Evolutionary conservation across 352 stramenopile genomes (phyloP).

Genomic region (Phytophthora tentaculata): DNA sequence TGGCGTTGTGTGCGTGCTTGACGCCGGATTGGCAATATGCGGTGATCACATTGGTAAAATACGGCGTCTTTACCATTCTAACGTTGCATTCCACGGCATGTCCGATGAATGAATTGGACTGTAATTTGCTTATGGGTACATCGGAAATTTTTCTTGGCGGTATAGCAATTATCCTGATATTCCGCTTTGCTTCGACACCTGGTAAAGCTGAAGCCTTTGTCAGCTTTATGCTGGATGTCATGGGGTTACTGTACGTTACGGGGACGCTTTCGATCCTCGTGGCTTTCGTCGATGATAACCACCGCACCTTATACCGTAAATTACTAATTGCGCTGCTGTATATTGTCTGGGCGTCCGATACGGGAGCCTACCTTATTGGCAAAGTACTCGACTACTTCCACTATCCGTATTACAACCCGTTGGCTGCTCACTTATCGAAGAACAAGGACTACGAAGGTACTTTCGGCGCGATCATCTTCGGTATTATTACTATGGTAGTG

Average conservation of each 20-base stretch:
- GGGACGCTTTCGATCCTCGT: conserved; percentile 56
- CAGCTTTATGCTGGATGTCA: conserved; percentile 53
- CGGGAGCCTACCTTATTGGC: conserved; percentile 93
- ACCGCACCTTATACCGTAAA: conserved; percentile 54
- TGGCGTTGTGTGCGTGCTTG: conserved; percentile 49
- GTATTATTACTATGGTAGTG: conserved; percentile 84
- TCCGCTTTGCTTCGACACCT: conserved; percentile 43
- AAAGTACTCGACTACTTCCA: conserved; percentile 86
- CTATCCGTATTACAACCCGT: conserved; percentile 76
- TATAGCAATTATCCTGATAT: conserved; percentile 46
- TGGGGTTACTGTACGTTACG: conserved; percentile 64
- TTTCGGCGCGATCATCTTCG: conserved; percentile 80
- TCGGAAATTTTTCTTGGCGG: conserved; percentile 43
- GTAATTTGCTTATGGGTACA: conserved; percentile 37
- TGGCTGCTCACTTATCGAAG: conserved; percentile 90
- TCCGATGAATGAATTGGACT: conserved; percentile 58
- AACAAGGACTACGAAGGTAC: conserved; percentile 97
- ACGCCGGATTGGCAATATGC: conserved; percentile 54
- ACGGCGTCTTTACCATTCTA: conserved; percentile 51
- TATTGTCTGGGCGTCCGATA: conserved; percentile 84
- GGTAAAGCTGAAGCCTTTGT: conserved; percentile 39
- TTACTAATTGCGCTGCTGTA: conserved; percentile 66
- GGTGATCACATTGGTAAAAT: conserved; percentile 46
- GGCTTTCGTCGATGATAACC: conserved; percentile 61
- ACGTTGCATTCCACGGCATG: conserved; percentile 60